Conservation (phyloP, 2,329 filamentous ascomycete genomes). For the Aspergillus ibericus region DNA sequence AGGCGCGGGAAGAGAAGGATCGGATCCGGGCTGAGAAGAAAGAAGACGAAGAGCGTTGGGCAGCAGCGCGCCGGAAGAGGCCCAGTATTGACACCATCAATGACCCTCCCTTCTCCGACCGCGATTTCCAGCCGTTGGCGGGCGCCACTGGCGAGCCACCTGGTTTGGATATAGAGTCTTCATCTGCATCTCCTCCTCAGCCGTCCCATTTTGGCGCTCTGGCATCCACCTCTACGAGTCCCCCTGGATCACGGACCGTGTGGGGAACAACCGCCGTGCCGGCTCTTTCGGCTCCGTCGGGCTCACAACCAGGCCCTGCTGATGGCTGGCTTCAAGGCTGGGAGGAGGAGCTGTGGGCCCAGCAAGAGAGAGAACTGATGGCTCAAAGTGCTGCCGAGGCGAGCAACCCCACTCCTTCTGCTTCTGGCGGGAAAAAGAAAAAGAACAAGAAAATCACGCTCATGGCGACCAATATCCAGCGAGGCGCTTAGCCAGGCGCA, state of each 20-base stretch:
- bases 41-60: slow-evolving; percentile 68
- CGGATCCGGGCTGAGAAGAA: slow-evolving; percentile 76
- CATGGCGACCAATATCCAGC: slow-evolving; percentile 64
- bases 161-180: slow-evolving; percentile 30
- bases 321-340: slow-evolving; percentile 87
- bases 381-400: slow-evolving; percentile 47
- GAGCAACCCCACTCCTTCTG: slow-evolving; percentile 20
- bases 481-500: slow-evolving; percentile 51
- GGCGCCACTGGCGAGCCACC: slow-evolving; percentile 32
- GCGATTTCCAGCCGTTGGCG: slow-evolving; percentile 66
- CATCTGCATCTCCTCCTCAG: slow-evolving; percentile 46
- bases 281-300: slow-evolving; percentile 57
- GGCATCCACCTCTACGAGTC: slow-evolving; percentile 78
- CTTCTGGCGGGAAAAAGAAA: slow-evolving; percentile 55
- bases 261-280: slow-evolving; percentile 81
- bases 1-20: slow-evolving; percentile 81
- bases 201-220: slow-evolving; percentile 53
- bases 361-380: slow-evolving; percentile 54
- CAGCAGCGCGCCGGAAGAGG: slow-evolving; percentile 64
- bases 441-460: slow-evolving; percentile 68
- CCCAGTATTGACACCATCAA: slow-evolving; percentile 48
- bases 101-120: slow-evolving; percentile 54
- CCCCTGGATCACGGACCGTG: slow-evolving; percentile 73
- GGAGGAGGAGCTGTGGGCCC: slow-evolving; percentile 72
- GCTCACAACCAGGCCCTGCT: slow-evolving; percentile 35